Base-by-base conservation (phyloP, 2,329 filamentous ascomycete species). In the Colletotrichum horii region DNA sequence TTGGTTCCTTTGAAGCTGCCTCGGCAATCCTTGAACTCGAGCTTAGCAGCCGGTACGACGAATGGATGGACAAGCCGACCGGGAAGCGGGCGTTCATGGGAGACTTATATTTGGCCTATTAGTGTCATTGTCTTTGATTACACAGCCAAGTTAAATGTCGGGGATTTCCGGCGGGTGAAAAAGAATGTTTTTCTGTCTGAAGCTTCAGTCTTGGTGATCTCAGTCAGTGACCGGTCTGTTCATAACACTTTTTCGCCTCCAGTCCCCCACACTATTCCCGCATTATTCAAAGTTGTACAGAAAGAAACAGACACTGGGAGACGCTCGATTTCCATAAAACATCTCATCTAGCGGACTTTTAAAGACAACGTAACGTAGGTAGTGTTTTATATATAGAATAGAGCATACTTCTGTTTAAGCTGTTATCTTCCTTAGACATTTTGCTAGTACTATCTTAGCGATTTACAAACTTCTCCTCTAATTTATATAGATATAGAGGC, bases 261-360 rank as follows among this genome's bases (percentile, higher is more conserved):
- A n/a, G 38, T 48, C 38, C 2, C 19, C 38, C 7, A n/a, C 12
- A n/a, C 38, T 6, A 48, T 48, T 48, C 19, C 38, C 19, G 38
- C 9, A n/a, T 48, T n/a, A n/a, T 48, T 48, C 38, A 48, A 48
- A 19, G 3, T 12, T 7, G 38, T n/a, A 48, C 22, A 3, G 5
- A n/a, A n/a, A 12, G 19, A 48, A 12, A 8, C 6, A 30, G 38
- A 12, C 1, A n/a, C n/a, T 48, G 9, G 1, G 0, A 48, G 22
- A 48, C 2, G 1, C 38, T 48, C 6, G 0, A 12, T 48, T n/a
- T 0, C 6, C 4, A n/a, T 12, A 19, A 2, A 2, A 2, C 22
- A n/a, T 6, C 3, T 1, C 38, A 6, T 43, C 16, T 0, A 16
- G 16, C 4, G 36, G 0, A 43, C 9, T 1, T 9, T 4, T 0